phyloP scores from a whole-genome alignment of 2,329 filamentous ascomycete genomes.

The Bipolaris cookei region DNA sequence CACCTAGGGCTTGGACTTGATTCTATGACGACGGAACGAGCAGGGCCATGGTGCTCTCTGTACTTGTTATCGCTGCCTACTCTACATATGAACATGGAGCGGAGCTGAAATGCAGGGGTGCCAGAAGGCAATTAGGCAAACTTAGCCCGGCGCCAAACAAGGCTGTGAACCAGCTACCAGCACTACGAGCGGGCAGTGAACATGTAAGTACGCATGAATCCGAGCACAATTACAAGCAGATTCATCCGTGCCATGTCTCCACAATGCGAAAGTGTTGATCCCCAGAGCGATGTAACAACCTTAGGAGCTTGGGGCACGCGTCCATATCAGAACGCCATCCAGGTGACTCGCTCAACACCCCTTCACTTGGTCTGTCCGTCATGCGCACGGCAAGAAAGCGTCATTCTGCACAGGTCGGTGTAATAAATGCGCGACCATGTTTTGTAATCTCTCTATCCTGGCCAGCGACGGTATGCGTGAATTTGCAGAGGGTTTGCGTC shows the following conservation, averaged over 20 bases:
- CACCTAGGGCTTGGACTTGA: conserved; percentile 3
- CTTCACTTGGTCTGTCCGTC: not conserved
- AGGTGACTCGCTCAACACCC: conserved; percentile 11
- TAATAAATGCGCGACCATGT: not conserved
- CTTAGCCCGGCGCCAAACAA: not conserved
- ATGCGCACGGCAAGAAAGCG: not conserved
- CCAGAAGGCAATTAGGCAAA: conserved; percentile 1
- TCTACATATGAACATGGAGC: not conserved
- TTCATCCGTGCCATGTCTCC: not conserved
- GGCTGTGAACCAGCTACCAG: not conserved
- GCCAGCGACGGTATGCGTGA: too few relatives aligned
- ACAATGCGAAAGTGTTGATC: not conserved
- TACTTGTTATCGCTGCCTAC: too few relatives aligned
- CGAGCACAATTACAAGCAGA: not conserved
- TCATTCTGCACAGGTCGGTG: not conserved
- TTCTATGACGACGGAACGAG: not conserved
- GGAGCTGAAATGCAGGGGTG: conserved; percentile 6
- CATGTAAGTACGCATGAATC: not conserved
- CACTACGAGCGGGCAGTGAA: not conserved
- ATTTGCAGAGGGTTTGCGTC: not conserved
- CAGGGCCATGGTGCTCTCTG: not conserved
- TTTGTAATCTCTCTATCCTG: too few relatives aligned
- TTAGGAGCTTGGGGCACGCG: not conserved
- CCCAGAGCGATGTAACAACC: not conserved
- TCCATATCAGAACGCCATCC: conserved; percentile 13